Percentiles rank a stretch among this genome's conserved stretches.
These are phyloP conservation scores for Diaporthe australafricana DNA, from an alignment of 2,329 filamentous ascomycete species.

Conservation along the genomic window DNA sequence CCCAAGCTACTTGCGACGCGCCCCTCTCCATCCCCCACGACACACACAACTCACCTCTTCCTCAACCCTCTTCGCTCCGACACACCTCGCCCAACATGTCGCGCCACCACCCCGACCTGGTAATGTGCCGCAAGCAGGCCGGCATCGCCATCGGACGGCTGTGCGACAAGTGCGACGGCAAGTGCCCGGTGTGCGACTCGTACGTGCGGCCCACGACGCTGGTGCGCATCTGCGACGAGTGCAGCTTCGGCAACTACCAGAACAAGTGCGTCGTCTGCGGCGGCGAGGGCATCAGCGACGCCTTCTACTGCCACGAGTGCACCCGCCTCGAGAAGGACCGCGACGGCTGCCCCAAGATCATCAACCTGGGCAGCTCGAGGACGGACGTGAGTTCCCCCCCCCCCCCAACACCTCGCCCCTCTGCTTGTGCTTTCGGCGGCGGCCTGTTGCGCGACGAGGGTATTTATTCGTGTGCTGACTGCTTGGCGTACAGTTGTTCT, in stretches of 20 bases:
- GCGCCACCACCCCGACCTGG: slow-evolving; percentile 96
- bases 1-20: neutral
- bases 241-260: slow-evolving; percentile 99
- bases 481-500: slow-evolving; percentile 62
- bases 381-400: slow-evolving; percentile 78
- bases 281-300: slow-evolving; percentile 96
- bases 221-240: slow-evolving; percentile 98
- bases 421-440: slow-evolving; percentile 44
- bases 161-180: slow-evolving; percentile 99
- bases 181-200: slow-evolving; percentile 98
- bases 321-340: slow-evolving; percentile 96
- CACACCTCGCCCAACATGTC: slow-evolving; percentile 71
- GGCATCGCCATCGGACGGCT: slow-evolving; percentile 98
- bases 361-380: slow-evolving; percentile 94
- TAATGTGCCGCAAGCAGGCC: slow-evolving; percentile 99
- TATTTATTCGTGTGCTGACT: slow-evolving; percentile 27
- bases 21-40: slow-evolving; percentile 1
- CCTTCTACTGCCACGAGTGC: slow-evolving; percentile 99
- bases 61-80: neutral
- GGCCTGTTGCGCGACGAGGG: neutral
- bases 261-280: slow-evolving; percentile 99
- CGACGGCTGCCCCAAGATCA: slow-evolving; percentile 99
- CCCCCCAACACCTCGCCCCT: slow-evolving; percentile 48
- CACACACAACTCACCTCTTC: neutral
- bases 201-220: slow-evolving; percentile 98